A percentile compares a stretch with the other conserved stretches of the same genome.
phyloP scores from a whole-genome alignment of 208 protist genomes.

The Trypanosomatidae sp. region DNA sequence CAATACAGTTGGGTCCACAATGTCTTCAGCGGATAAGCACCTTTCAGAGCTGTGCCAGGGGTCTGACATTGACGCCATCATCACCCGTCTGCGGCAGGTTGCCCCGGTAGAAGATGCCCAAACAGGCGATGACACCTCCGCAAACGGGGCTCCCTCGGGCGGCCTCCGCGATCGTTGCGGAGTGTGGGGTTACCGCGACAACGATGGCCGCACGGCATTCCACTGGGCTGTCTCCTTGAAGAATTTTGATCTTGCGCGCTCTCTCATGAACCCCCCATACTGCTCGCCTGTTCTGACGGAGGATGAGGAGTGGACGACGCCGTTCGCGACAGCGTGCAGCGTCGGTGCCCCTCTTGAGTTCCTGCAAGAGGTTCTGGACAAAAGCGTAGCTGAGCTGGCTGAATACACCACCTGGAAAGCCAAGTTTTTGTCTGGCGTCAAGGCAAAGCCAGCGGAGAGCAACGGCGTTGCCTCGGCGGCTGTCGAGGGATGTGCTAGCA shows the following conservation, averaged over 20 bases:
- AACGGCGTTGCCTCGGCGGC: not conserved
- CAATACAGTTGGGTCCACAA: no score
- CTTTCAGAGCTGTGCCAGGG: constrained; percentile 75
- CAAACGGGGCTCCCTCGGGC: not conserved
- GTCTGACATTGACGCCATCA: constrained; percentile 51
- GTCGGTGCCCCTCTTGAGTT: constrained; percentile 69
- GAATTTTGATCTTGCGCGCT: constrained; percentile 74
- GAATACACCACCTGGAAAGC: constrained; percentile 19
- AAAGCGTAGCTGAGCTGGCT: constrained; percentile 33
- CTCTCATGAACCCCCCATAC: constrained; percentile 59
- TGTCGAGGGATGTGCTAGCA: not conserved
- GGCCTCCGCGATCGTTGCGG: constrained; percentile 26
- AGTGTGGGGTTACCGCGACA: constrained; percentile 76
- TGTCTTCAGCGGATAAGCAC: constrained; percentile 21
- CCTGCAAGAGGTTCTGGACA: constrained; percentile 49
- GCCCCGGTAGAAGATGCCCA: constrained; percentile 22
- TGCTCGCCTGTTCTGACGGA: constrained; percentile 61
- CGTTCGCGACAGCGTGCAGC: constrained; percentile 79
- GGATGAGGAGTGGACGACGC: constrained; percentile 70
- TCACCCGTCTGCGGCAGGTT: constrained; percentile 38
- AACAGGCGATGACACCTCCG: constrained; percentile 7
- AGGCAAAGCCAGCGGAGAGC: not conserved
- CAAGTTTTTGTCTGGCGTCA: no score
- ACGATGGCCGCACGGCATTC: constrained; percentile 83
- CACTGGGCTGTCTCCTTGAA: constrained; percentile 86